Conservation (phyloP, 179 eudicot species). For the Silene coronaria region DNA sequence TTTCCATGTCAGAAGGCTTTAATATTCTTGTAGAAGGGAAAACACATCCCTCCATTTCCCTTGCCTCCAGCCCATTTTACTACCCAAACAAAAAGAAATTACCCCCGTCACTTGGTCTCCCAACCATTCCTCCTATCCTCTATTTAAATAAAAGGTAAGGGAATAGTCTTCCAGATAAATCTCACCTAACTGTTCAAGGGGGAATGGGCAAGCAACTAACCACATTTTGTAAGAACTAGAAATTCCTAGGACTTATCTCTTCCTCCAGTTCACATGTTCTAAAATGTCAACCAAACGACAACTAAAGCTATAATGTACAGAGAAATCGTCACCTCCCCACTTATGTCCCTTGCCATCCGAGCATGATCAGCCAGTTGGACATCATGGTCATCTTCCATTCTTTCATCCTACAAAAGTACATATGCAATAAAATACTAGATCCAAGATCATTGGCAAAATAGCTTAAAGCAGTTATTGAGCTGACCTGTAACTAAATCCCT, state of each 20-base stretch:
- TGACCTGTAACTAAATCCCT: neutral
- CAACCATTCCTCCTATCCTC: neutral
- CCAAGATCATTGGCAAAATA: neutral
- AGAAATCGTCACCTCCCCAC: slow-evolving; percentile 43
- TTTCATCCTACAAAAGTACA: slow-evolving; percentile 47
- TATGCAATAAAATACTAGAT: neutral
- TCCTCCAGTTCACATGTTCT: neutral
- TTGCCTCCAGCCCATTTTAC: neutral
- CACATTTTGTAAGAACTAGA: neutral
- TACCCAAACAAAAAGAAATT: neutral
- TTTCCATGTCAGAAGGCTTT: neutral
- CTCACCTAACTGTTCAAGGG: neutral
- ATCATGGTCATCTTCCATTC: slow-evolving; percentile 50
- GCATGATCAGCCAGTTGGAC: slow-evolving; percentile 52
- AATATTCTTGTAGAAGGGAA: neutral
- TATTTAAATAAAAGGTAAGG: neutral
- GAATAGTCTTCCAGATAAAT: neutral
- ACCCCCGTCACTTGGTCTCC: neutral
- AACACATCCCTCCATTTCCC: neutral
- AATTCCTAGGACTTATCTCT: neutral
- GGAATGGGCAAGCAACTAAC: neutral
- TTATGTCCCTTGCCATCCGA: slow-evolving; percentile 51
- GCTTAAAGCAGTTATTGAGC: neutral
- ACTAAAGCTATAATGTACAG: neutral
- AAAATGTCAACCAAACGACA: neutral